Evolutionary conservation across 2,329 filamentous ascomycete genomes (phyloP), one percentile per base, ranked within the genome.

Genomic region (Didymella glomerata): DNA sequence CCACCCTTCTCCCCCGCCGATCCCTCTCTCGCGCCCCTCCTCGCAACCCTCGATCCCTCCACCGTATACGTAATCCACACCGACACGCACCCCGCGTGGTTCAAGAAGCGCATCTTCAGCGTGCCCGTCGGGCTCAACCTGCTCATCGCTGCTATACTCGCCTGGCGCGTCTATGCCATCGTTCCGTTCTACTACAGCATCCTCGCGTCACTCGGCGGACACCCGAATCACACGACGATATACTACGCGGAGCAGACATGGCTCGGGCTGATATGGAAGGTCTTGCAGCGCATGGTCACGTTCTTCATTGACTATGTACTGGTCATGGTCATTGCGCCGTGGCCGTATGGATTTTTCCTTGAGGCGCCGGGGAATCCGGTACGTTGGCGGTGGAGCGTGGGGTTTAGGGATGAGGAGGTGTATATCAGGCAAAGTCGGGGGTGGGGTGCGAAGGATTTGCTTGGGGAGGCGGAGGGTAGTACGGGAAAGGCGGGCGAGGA

Each of bases 41-140:
- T 90, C 71, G 79, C 84, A 34, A 84, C 82, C 42, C 87, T 97
- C 60, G 84, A 87, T 58, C 82, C 85, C 55, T 79, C 85, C 55
- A 87, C 91, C 76, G 84, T 96, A 74, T 97, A 97, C 83, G 85
- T 97, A 70, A 84, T 90, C 28, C 93, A 97, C 80, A 82, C 96
- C 77, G 93, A 97, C 82, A 80, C 79, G 60, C 88, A 90, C 62
- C 87, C 88, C 0, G 77, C 79, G 20, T 82, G 83, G 27, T 87
- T 93, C 79, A 97, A 97, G 79, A 86, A 86, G 74, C 90, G 91
- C 71, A 90, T 96, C 69, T 97, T 97, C 78, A 70, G 87, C 47
- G 88, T 97, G 0, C 92, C 93, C 16, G 83, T 92, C 18, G 76
- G 88, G 18, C 87, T 97, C 78, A 97, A 97, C 77, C 57, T 90